Percentiles rank a stretch among this genome's conserved stretches.
Conservation (phyloP, 352 stramenopile species). For the Pythium periplocum region DNA sequence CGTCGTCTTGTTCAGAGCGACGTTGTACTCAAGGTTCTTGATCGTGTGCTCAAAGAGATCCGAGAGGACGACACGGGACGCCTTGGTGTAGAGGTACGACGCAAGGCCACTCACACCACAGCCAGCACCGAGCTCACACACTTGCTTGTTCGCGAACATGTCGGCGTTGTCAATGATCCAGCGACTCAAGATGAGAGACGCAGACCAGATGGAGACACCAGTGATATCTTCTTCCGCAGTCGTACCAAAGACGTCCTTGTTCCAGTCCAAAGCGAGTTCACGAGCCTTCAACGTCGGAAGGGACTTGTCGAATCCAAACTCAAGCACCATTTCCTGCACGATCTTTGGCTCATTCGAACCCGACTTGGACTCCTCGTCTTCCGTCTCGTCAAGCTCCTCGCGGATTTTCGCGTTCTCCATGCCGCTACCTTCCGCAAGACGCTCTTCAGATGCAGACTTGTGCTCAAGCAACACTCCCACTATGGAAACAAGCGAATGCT, state of each 20-base stretch:
- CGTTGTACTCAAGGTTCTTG: conserved; percentile 78
- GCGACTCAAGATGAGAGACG: conserved; percentile 75
- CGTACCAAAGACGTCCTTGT: conserved; percentile 74
- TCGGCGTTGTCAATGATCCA: conserved; percentile 71
- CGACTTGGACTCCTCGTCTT: conserved; percentile 20
- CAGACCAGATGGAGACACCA: conserved; percentile 86
- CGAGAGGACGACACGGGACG: conserved; percentile 72
- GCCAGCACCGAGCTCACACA: conserved; percentile 79
- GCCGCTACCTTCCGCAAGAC: conserved; percentile 58
- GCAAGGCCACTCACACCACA: conserved; percentile 81
- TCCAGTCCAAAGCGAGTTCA: conserved; percentile 80
- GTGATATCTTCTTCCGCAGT: conserved; percentile 84
- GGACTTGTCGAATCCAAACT: conserved; percentile 64
- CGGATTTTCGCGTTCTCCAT: conserved; percentile 67
- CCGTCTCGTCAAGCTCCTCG: conserved; percentile 47
- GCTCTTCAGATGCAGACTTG: conserved; percentile 71
- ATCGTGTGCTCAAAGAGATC: conserved; percentile 82
- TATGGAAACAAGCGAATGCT: conserved; percentile 8
- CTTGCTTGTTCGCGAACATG: conserved; percentile 62
- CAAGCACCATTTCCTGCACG: conserved; percentile 76
- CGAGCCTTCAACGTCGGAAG: conserved; percentile 62
- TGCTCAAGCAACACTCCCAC: conserved; percentile 73
- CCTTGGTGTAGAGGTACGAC: conserved; percentile 71
- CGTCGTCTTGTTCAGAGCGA: conserved; percentile 56
- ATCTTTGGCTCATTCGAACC: conserved; percentile 35